Evolutionary conservation across 1,284 basidiomycete species (phyloP).

Genomic region (Uromyces viciae-fabae): DNA sequence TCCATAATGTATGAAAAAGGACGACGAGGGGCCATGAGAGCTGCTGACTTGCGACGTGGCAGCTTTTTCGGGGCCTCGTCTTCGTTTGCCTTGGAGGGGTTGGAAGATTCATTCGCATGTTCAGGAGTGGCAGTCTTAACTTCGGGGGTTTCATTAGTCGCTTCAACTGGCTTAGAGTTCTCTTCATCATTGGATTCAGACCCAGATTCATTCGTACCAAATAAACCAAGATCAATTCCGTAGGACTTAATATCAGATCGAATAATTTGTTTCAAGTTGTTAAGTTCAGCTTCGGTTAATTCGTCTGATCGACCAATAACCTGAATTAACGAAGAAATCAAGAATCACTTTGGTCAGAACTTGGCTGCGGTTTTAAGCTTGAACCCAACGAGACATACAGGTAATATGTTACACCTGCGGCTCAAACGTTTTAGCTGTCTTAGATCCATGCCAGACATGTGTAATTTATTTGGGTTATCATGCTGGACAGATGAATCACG

Average conservation of each 20-base stretch:
- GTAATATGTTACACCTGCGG: slow-evolving; percentile 21
- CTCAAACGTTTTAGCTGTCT: slow-evolving; percentile 17
- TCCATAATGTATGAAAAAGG: neutral
- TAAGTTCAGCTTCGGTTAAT: slow-evolving; percentile 22
- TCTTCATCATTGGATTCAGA: slow-evolving; percentile 14
- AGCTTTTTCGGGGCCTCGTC: neutral
- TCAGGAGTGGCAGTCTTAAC: slow-evolving; percentile 6
- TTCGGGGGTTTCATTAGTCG: neutral
- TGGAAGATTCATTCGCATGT: neutral
- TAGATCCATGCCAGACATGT: slow-evolving; percentile 29
- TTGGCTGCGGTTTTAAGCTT: neutral
- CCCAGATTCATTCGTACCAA: slow-evolving; percentile 10
- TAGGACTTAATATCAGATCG: slow-evolving; percentile 9
- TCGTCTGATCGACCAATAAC: slow-evolving; percentile 33
- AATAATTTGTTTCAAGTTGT: neutral
- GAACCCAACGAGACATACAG: slow-evolving; percentile 7
- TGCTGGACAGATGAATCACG: neutral
- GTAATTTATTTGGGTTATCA: neutral
- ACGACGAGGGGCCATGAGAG: slow-evolving; percentile 8
- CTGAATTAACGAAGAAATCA: neutral
- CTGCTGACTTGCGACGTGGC: slow-evolving; percentile 17
- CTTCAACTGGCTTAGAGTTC: no score
- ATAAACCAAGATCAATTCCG: slow-evolving; percentile 24
- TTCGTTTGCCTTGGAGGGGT: neutral
- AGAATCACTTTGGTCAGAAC: no score